A percentile compares a stretch with the other conserved stretches of the same genome.
These are phyloP conservation scores for Schoenoplectus tabernaemontani DNA, from an alignment of 202 grass and related monocot species.

Conservation along the genomic window DNA sequence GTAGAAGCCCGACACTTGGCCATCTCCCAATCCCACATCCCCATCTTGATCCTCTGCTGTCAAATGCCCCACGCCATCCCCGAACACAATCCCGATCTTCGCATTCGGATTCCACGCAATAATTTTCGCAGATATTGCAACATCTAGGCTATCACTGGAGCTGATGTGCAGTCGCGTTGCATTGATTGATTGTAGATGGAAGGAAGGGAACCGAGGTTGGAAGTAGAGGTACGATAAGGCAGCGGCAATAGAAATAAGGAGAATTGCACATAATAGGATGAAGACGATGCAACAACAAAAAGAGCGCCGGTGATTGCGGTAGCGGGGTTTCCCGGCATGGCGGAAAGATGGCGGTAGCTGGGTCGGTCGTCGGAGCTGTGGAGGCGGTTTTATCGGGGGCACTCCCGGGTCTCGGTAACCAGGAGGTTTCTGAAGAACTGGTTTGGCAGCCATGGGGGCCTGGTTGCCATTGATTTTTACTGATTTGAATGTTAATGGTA, in stretches of 20 bases:
- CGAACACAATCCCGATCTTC: slow-evolving; percentile 48
- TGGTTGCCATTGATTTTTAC: slow-evolving; percentile 14
- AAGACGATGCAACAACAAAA: slow-evolving; percentile 45
- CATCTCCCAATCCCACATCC: slow-evolving; percentile 42
- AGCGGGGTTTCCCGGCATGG: slow-evolving; percentile 26
- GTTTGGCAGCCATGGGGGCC: not conserved
- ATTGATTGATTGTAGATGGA: slow-evolving; percentile 51
- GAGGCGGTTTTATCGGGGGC: slow-evolving; percentile 35
- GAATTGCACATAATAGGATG: slow-evolving; percentile 29
- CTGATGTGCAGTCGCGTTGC: slow-evolving; percentile 38
- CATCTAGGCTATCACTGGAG: slow-evolving; percentile 35
- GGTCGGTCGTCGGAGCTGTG: slow-evolving; percentile 24
- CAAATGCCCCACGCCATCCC: slow-evolving; percentile 42
- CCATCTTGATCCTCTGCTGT: slow-evolving; percentile 45
- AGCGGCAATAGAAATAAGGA: slow-evolving; percentile 39
- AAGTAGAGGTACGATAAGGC: slow-evolving; percentile 83
- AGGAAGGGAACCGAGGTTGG: slow-evolving; percentile 65
- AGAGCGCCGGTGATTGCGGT: slow-evolving; percentile 12
- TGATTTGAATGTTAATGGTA: too few species aligned
- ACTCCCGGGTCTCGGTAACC: slow-evolving; percentile 37
- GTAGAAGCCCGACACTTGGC: slow-evolving; percentile 40
- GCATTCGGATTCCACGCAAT: slow-evolving; percentile 68
- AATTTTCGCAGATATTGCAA: slow-evolving; percentile 23
- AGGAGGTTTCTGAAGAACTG: slow-evolving; percentile 42
- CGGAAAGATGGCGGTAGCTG: slow-evolving; percentile 33